Percentiles rank a stretch among this genome's conserved stretches.
Conservation (phyloP, 169 alveolate genomes). For the Blepharisma undulans region DNA sequence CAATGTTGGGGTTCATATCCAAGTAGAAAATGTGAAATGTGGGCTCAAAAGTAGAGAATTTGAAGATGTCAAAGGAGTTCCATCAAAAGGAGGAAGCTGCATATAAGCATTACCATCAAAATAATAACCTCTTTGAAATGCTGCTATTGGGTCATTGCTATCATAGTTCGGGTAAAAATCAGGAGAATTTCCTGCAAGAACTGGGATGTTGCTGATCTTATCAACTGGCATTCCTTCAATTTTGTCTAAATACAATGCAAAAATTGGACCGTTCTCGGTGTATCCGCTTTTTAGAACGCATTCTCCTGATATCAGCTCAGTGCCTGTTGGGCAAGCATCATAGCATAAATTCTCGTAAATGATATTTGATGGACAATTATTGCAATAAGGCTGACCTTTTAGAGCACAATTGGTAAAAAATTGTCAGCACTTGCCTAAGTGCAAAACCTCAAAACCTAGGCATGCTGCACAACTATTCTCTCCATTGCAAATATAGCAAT, state of each 20-base stretch:
- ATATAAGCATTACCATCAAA: neutral
- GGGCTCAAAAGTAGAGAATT: neutral
- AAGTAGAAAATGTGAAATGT: neutral
- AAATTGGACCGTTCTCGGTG: neutral
- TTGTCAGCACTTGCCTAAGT: no score
- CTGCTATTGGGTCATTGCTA: neutral
- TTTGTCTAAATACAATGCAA: neutral
- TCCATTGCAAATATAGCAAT: no score
- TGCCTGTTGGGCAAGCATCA: no score
- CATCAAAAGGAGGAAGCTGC: neutral
- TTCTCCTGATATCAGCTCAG: no score
- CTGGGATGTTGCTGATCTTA: neutral
- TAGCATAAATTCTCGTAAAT: no score
- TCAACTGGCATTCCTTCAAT: neutral
- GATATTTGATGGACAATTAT: no score
- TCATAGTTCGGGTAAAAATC: conserved; percentile 1
- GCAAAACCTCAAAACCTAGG: no score
- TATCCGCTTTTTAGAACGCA: no score
- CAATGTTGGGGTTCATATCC: neutral
- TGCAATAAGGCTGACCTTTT: no score
- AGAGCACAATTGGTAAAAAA: no score
- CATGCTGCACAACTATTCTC: no score
- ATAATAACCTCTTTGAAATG: conserved; percentile 7
- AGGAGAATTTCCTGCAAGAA: neutral
- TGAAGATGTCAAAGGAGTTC: neutral